Base-by-base conservation (phyloP, 2,329 filamentous ascomycete species). In the Torrubiellomyces zombiae region DNA sequence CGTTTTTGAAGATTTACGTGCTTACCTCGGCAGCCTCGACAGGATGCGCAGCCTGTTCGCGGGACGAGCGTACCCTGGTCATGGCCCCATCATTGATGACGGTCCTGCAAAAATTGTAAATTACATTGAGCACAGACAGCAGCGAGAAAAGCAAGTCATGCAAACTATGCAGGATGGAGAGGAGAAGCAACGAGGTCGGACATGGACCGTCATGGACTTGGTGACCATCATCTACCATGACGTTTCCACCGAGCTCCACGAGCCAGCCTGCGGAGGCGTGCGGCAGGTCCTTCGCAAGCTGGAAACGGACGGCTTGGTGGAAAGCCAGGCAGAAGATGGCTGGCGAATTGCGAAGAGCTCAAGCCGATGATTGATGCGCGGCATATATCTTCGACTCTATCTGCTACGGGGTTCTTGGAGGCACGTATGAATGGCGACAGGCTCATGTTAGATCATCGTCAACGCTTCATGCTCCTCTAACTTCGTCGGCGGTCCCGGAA, bases 161-260 rank as follows among this genome's bases (percentile, higher is more conserved):
- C 61, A 65, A 28, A 69, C 75, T 0, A 46, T 92, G 36, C 52
- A 52, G 20, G 55, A 53, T 21, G 44, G 42, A 40, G 43, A 47
- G 22, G 35, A 47, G 3, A 36, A 40, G 17, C 33, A 32, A 11
- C 22, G 28, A 7, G 30, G 23, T 14, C 30, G 52, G 29, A 46
- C 49, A 1, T 82, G 76, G 78, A 68, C 65, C 6, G 62, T 71
- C 7, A 75, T 82, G 64, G 80, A 86, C 30, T 58, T 95, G 34
- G 86, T 94, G n/a, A 79, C 77, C 48, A 56, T 78, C 16, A 81
- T 98, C 17, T 98, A 98, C 47, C 64, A 62, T 26, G 73, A 81
- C 39, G 74, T 92, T 13, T 75, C 79, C 0, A 70, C 78, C 45
- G 69, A 62, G 39, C 56, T 95, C 35, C 78, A 85, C 48, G 44